phyloP scores from a whole-genome alignment of 73 alveolate genomes.

The Tetrahymena elliotti region DNA sequence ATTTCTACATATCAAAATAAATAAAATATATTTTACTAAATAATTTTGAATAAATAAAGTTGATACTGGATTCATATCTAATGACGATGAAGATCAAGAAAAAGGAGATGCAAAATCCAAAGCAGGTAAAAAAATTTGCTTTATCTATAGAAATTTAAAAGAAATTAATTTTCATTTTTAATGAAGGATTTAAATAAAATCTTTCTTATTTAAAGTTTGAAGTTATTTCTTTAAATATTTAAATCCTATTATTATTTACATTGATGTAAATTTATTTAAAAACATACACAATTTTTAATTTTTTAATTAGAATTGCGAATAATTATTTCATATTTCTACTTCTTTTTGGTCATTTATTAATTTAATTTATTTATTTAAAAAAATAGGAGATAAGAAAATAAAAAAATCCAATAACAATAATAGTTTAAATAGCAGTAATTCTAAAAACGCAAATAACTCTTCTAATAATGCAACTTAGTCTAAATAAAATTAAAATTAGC shows the following conservation, averaged over 20 bases:
- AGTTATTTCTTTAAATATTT: too few relatives aligned
- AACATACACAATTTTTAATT: too few relatives aligned
- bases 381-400: neutral
- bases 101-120: neutral
- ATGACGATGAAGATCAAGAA: neutral
- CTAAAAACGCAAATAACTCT: neutral
- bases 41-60: too few relatives aligned
- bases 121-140: neutral
- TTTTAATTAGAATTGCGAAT: too few relatives aligned
- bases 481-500: neutral
- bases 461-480: neutral
- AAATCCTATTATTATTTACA: neutral
- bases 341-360: too few relatives aligned
- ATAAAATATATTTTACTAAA: too few relatives aligned
- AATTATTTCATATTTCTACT: too few relatives aligned
- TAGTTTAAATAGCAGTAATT: neutral
- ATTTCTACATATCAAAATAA: too few relatives aligned
- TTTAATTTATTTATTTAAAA: neutral
- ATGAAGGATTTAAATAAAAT: too few relatives aligned
- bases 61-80: neutral
- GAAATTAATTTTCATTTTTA: neutral
- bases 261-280: too few relatives aligned
- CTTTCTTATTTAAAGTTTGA: too few relatives aligned
- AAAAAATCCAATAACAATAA: neutral
- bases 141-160: neutral